Percentiles rank a stretch among this genome's conserved stretches.
These are phyloP conservation scores for Monosporozyma siamensis DNA, from an alignment of 805 yeast species.

Conservation along the genomic window DNA sequence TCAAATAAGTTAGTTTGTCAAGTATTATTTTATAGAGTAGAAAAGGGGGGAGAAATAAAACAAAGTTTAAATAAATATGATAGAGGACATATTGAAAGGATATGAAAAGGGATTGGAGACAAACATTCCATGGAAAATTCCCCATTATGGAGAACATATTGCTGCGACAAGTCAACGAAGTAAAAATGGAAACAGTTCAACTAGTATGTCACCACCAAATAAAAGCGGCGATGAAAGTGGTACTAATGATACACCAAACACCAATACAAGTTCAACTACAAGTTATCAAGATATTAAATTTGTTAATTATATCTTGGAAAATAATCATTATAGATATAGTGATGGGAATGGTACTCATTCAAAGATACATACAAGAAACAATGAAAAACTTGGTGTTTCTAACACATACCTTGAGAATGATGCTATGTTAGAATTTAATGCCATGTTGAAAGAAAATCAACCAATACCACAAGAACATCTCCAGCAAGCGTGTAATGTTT, in stretches of 20 bases:
- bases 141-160: background rate
- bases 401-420: background rate
- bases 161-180: no score
- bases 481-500: no score
- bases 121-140: background rate
- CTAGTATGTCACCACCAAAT: background rate
- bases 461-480: no score
- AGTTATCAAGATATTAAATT: constrained; percentile 1
- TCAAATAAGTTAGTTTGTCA: no score
- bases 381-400: background rate
- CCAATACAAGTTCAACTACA: background rate
- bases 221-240: background rate
- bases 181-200: background rate
- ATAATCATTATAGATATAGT: background rate
- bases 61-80: background rate
- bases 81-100: background rate
- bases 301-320: background rate
- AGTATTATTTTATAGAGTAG: no score
- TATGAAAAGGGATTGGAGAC: background rate
- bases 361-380: background rate
- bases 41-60: no score
- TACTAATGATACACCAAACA: background rate
- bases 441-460: background rate
- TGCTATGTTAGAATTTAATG: background rate
- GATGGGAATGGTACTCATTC: background rate